Evolutionary conservation across 2,329 filamentous ascomycete species (phyloP).

Genomic region (Metarhizium robertsii): DNA sequence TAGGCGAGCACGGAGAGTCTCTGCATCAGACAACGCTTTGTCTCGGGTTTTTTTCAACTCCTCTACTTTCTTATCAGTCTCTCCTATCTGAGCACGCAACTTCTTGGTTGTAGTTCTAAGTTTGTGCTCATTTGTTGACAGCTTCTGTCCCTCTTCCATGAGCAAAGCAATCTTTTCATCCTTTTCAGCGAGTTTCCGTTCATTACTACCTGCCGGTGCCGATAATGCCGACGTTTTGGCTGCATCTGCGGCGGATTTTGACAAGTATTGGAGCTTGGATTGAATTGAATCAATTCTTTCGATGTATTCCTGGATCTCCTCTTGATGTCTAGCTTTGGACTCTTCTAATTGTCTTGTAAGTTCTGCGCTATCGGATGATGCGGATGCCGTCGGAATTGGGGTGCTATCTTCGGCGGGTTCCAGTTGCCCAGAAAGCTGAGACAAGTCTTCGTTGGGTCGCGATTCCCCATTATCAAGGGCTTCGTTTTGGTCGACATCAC

Average conservation of each 20-base stretch:
- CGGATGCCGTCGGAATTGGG: neutral
- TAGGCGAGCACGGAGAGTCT: conserved; percentile 35
- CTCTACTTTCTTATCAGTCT: conserved; percentile 55
- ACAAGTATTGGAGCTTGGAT: conserved; percentile 80
- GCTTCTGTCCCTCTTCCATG: conserved; percentile 84
- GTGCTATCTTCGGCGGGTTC: neutral
- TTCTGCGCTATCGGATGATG: conserved; percentile 1
- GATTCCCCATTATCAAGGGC: neutral
- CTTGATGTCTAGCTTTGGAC: conserved; percentile 45
- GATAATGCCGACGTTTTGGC: conserved; percentile 60
- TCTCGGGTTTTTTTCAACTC: conserved; percentile 52
- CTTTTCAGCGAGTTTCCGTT: conserved; percentile 78
- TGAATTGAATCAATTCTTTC: conserved; percentile 90
- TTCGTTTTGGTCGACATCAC: neutral
- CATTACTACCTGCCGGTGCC: conserved; percentile 53
- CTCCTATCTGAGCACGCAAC: conserved; percentile 55
- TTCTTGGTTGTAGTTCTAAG: conserved; percentile 77
- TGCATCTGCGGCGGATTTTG: conserved; percentile 66
- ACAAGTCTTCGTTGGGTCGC: neutral
- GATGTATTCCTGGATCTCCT: conserved; percentile 74
- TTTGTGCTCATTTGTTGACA: conserved; percentile 80
- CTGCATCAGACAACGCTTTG: conserved; percentile 43
- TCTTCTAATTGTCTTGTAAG: conserved; percentile 14
- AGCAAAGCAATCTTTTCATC: conserved; percentile 83
- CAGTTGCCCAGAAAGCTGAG: neutral